phyloP scores from a whole-genome alignment of 1,284 basidiomycete species.

The Leccinum subfulvum region DNA sequence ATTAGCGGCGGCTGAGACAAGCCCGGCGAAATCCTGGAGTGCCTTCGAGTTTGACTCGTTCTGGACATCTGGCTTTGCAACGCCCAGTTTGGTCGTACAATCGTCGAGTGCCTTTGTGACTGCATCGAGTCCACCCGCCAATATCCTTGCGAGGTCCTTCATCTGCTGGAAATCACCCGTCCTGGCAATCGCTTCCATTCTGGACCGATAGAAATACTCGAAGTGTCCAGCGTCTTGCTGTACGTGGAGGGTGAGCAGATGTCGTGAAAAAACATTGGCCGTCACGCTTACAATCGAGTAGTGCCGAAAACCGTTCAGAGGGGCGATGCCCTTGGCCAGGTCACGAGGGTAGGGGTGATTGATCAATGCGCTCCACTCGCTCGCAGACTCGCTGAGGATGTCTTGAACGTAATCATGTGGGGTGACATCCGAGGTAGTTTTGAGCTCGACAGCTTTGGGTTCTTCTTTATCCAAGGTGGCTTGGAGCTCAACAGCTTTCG shows the following conservation, averaged over 20 bases:
- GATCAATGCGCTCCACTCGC: background rate
- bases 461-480: background rate
- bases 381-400: background rate
- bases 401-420: constrained; percentile 1
- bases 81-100: constrained; percentile 5
- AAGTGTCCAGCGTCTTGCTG: constrained; percentile 16
- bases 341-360: background rate
- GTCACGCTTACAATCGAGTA: constrained; percentile 12
- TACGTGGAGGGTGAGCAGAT: background rate
- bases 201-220: constrained; percentile 10
- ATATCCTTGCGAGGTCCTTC: constrained; percentile 1
- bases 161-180: constrained; percentile 10
- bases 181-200: constrained; percentile 5
- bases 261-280: background rate
- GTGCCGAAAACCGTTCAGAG: constrained; percentile 15
- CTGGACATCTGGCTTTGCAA: background rate
- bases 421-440: background rate
- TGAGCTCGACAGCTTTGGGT: background rate
- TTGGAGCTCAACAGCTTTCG: background rate
- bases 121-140: background rate
- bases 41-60: background rate
- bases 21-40: constrained; percentile 1
- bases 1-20: background rate
- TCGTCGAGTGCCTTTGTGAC: constrained; percentile 1
- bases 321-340: constrained; percentile 4